Conservation (phyloP, 345 rosid genomes). For the Passiflora organensis region DNA sequence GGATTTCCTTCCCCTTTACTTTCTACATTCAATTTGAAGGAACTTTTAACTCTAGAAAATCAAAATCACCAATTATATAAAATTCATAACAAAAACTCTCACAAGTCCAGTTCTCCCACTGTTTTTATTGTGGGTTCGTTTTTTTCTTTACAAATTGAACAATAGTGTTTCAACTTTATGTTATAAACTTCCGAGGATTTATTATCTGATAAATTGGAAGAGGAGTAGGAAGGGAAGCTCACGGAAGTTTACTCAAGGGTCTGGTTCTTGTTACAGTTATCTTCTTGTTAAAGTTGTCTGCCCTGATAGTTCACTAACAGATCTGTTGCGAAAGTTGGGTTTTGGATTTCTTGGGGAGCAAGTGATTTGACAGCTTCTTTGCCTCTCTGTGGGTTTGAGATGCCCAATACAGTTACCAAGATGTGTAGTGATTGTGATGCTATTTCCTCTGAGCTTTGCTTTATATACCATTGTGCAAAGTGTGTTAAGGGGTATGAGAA, state of each 20-base stretch:
- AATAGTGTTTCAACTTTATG: not conserved
- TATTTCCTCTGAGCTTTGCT: constrained; percentile 23
- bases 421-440: constrained; percentile 50
- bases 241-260: constrained; percentile 2
- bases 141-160: not conserved
- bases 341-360: constrained; percentile 63
- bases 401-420: constrained; percentile 37
- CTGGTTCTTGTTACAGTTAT: constrained; percentile 27
- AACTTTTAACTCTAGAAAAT: constrained; percentile 1
- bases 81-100: constrained; percentile 13
- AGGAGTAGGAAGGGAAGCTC: not conserved
- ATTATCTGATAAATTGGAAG: constrained; percentile 1
- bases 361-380: constrained; percentile 39
- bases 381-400: constrained; percentile 34
- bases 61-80: constrained; percentile 5
- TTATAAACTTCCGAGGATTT: no score
- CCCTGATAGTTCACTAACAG: constrained; percentile 60
- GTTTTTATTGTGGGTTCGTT: constrained; percentile 52
- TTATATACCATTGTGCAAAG: constrained; percentile 44
- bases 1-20: constrained; percentile 22
- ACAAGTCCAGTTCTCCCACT: constrained; percentile 38
- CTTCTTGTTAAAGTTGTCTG: constrained; percentile 64
- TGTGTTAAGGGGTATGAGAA: constrained; percentile 33
- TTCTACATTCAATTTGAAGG: not conserved
- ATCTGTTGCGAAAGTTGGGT: constrained; percentile 68